Evolutionary conservation across 2,329 filamentous ascomycete species (phyloP).

Genomic region (Neonectria neomacrospora): DNA sequence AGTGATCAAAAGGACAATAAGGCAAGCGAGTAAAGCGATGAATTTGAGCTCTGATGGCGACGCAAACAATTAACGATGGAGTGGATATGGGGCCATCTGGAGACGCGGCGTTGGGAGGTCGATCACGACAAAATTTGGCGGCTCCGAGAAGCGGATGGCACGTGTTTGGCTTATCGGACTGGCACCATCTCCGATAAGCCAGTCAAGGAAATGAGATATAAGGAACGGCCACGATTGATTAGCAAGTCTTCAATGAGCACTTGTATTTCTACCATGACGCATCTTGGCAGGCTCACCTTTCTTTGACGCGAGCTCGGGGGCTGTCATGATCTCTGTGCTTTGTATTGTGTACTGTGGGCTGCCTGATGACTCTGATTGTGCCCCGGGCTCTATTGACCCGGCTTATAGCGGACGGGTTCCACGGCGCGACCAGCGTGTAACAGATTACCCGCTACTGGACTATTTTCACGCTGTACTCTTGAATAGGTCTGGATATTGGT

Average conservation of each 20-base stretch:
- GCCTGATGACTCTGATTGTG: not conserved
- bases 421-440: not conserved
- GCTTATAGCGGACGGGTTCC: not conserved
- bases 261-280: conserved; percentile 9
- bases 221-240: not conserved
- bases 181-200: conserved; percentile 32
- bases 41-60: conserved; percentile 22
- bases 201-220: not conserved
- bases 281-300: conserved; percentile 12
- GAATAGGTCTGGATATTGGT: not conserved
- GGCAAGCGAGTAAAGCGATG: conserved; percentile 9
- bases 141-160: conserved; percentile 38
- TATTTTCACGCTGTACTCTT: not conserved
- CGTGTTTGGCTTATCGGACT: conserved; percentile 37
- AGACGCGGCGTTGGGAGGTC: conserved; percentile 36
- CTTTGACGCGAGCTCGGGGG: conserved; percentile 10
- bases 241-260: not conserved
- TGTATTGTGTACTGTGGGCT: not conserved
- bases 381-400: not conserved
- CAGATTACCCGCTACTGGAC: not conserved
- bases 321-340: conserved; percentile 12
- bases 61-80: conserved; percentile 33
- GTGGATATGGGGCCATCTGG: conserved; percentile 29
- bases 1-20: conserved; percentile 14
- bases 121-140: conserved; percentile 43